Evolutionary conservation across 305 asterid species (phyloP), one percentile per base, ranked within the genome.

Genomic region (Andrographis paniculata): DNA sequence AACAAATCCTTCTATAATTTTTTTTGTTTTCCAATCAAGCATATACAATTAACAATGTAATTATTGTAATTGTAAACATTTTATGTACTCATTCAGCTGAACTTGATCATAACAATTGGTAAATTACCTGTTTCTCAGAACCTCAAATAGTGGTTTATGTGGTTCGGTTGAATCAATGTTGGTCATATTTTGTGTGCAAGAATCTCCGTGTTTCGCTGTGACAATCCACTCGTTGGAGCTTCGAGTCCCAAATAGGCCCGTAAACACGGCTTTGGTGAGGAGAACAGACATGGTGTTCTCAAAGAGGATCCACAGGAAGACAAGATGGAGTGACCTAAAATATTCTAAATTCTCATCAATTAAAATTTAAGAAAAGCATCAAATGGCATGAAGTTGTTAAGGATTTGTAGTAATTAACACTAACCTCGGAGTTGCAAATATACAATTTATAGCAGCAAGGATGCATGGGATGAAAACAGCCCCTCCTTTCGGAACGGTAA

Each of bases 171-270:
- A n/a, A 65, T 80, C 78, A 6, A 46, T 16, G 20, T 53, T 62
- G 6, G 75, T 51, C 50, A 86, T 89, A 67, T 69, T 86, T 63
- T 78, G 80, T 12, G 78, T 63, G 12, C n/a, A n/a, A n/a, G 79
- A 20, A 36, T 86, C 96, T 37, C 98, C 98, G 1, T 80, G 86
- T 50, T 91, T 91, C 65, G 80, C 96, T 5, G 98, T 89, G 40
- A 89, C 98, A 16, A 86, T 82, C 98, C 98, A 89, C 70, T 89
- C 98, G 31, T 89, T 89, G 4, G 72, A 93, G 20, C 98, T 69
- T 69, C 75, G 82, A 0, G 87, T 92, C 73, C 78, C 98, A 14
- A 91, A 46, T 30, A 91, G 71, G 3, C 98, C 96, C 12, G 83
- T 86, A 60, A 83, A 58, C 4, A 95, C 77, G 0, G 98, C 98